A percentile compares a stretch with the other conserved stretches of the same genome.
phyloP scores from a whole-genome alignment of 1,284 basidiomycete species.

The Schizophyllum amplum region DNA sequence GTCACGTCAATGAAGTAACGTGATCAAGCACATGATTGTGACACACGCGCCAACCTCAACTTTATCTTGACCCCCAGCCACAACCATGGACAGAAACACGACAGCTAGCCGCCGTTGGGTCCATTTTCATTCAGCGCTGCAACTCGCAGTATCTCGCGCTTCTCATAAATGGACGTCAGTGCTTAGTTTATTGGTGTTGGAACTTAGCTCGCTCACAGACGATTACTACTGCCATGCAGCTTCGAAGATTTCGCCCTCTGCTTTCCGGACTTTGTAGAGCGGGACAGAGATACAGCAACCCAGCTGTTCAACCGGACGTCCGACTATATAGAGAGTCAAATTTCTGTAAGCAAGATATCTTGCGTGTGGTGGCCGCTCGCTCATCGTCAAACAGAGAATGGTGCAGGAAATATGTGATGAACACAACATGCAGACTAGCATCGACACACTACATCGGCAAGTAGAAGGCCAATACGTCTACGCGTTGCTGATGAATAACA shows the following conservation, averaged over 20 bases:
- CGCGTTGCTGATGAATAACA: too few relatives aligned
- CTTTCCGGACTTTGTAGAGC: conserved; percentile 66
- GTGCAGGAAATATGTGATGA: conserved; percentile 54
- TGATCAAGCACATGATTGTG: too few relatives aligned
- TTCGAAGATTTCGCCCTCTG: conserved; percentile 74
- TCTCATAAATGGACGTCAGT: conserved; percentile 77
- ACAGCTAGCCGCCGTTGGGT: conserved; percentile 63
- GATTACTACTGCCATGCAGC: conserved; percentile 24
- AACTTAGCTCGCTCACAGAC: conserved; percentile 1
- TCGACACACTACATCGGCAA: conserved; percentile 52
- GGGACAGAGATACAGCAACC: conserved; percentile 60
- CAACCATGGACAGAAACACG: conserved; percentile 23
- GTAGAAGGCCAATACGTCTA: too few relatives aligned
- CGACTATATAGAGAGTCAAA: conserved; percentile 58
- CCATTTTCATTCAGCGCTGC: conserved; percentile 66
- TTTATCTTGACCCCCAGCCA: too few relatives aligned
- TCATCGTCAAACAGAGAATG: conserved; percentile 27
- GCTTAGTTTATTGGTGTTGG: not conserved
- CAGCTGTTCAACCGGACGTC: conserved; percentile 61
- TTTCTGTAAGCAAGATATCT: conserved; percentile 35
- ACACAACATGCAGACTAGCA: conserved; percentile 55
- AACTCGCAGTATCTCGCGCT: conserved; percentile 66
- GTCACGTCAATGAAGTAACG: too few relatives aligned
- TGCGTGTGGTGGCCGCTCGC: not conserved
- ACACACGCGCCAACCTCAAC: too few relatives aligned